Evolutionary conservation across 2,329 filamentous ascomycete genomes (phyloP).

Genomic region (Phialophora chinensis): DNA sequence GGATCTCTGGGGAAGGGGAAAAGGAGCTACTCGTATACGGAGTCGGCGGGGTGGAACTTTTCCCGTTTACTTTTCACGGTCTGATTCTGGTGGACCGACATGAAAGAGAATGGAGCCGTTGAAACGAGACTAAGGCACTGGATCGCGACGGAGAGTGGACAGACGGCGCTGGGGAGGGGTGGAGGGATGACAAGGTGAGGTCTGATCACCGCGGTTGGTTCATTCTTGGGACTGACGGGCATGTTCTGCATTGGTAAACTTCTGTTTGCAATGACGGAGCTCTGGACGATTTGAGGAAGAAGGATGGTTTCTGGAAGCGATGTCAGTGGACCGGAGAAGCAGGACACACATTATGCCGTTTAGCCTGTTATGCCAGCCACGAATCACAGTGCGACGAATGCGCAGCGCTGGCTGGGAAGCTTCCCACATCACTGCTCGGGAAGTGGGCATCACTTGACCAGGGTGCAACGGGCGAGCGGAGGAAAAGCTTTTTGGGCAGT

Average conservation of each 20-base stretch:
- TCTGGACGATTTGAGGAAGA: not conserved
- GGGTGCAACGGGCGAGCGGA: conserved; percentile 26
- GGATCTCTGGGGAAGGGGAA: conserved; percentile 17
- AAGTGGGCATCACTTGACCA: conserved; percentile 15
- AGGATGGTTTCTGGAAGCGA: conserved; percentile 9
- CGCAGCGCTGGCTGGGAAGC: not conserved
- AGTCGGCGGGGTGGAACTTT: conserved; percentile 21
- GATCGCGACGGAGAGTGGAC: conserved; percentile 17
- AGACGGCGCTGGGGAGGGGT: conserved; percentile 15
- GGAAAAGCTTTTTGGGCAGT: conserved; percentile 14
- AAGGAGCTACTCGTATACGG: conserved; percentile 5
- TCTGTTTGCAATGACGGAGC: conserved; percentile 11
- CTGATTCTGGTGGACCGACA: conserved; percentile 17
- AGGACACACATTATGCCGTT: conserved; percentile 14
- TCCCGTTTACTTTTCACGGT: conserved; percentile 6
- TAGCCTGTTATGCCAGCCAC: conserved; percentile 20
- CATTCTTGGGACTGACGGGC: conserved; percentile 1
- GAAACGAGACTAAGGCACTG: conserved; percentile 17
- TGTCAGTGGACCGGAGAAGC: conserved; percentile 10
- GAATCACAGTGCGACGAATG: not conserved
- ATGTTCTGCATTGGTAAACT: not conserved
- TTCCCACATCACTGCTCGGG: not conserved
- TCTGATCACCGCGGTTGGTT: conserved; percentile 15
- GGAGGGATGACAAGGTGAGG: conserved; percentile 19
- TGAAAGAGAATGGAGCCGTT: not conserved